Base-by-base conservation (phyloP, 2,329 filamentous ascomycete species). In the Leptosphaerulina australis region DNA sequence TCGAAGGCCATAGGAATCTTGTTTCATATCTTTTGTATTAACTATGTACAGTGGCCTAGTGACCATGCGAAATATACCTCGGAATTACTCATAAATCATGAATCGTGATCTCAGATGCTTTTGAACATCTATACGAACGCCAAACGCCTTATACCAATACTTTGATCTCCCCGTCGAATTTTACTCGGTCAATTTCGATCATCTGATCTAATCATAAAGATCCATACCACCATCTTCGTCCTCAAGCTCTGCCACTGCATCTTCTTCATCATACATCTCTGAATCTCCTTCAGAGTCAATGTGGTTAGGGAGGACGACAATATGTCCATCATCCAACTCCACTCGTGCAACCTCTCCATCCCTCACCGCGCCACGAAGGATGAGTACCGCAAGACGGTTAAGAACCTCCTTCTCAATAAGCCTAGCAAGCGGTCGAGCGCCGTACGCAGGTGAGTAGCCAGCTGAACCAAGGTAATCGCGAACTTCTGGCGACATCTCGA, bases 341-440 rank as follows among this genome's bases (percentile, higher is more conserved):
- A 97, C 90, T 20, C 83, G 80, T 1, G 94, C 94, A 2, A 74
- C 77, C 77, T 99, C 94, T 33, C 92, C 92, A 60, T 99, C 93
- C 62, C 82, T 84, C 70, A 99, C 87, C 45, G 83, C 86, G 57
- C 91, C 91, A 57, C 91, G 84, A 18, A 99, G 81, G 57, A 99
- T 95, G 57, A 97, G 82, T 30, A 99, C 89, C 1, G 94, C 94
- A 57, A 99, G 79, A 39, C 87, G 86, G 76, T 99, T 99, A 66
- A 99, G 85, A 2, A 99, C 91, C 74, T 99, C 94, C 76, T 94
- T 94, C 79, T 99, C 94, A 63, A 99, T 97, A 52, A 99, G 83
- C 44, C 94, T 84, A 14, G 88, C 85, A 17, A 99, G 78, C 26
- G 94, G 94, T 50, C 94, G 84, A 30, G 94, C 94, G 73, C 94